Conservation (phyloP, 805 yeast genomes). For the Yarrowia deformans region DNA sequence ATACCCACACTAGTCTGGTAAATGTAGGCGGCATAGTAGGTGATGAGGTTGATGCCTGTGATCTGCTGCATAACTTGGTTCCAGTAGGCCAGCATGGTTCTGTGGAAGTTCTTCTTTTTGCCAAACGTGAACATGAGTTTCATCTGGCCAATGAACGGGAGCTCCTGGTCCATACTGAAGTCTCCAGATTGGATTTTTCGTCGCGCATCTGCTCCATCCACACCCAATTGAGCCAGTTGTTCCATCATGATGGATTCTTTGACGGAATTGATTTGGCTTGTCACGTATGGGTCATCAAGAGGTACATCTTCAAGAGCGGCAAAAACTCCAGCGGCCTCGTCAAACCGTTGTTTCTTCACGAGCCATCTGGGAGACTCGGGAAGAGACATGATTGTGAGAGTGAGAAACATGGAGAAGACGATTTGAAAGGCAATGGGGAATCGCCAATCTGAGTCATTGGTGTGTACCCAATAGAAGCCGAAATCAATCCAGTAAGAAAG, state of each 20-base stretch:
- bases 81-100: constrained; percentile 51
- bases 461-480: constrained; percentile 59
- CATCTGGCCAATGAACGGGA: constrained; percentile 1
- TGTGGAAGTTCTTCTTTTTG: constrained; percentile 35
- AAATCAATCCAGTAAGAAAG: constrained; percentile 60
- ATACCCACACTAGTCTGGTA: constrained; percentile 69
- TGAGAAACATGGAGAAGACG: constrained; percentile 61
- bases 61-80: constrained; percentile 74
- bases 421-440: constrained; percentile 78
- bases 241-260: constrained; percentile 29
- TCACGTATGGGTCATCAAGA: constrained; percentile 22
- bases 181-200: constrained; percentile 5
- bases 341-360: constrained; percentile 68
- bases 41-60: constrained; percentile 87
- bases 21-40: constrained; percentile 86
- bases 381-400: constrained; percentile 64
- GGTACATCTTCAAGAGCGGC: constrained; percentile 30
- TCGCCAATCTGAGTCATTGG: constrained; percentile 69
- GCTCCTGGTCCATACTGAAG: constrained; percentile 20
- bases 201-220: constrained; percentile 1
- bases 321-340: constrained; percentile 55
- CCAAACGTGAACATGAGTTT: constrained; percentile 31
- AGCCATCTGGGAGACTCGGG: constrained; percentile 91
- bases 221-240: constrained; percentile 13
- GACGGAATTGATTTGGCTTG: constrained; percentile 2